phyloP scores from a whole-genome alignment of 192 early-diverging fungal genomes.

The Gryganskiella cystojenkinii region DNA sequence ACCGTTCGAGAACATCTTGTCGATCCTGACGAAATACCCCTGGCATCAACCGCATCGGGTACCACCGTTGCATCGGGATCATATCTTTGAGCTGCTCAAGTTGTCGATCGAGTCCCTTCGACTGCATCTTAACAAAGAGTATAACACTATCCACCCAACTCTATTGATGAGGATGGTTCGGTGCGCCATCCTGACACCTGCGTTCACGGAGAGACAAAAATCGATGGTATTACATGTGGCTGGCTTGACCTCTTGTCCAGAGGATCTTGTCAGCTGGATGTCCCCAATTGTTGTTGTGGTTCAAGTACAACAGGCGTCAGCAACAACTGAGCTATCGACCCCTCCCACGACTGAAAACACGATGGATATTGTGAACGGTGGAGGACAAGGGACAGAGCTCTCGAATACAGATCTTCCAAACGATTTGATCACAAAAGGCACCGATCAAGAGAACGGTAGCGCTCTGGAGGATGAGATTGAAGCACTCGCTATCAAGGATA shows the following conservation, averaged over 20 bases:
- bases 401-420: too few species aligned
- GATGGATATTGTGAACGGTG: not conserved
- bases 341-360: not conserved
- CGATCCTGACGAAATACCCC: constrained; percentile 75
- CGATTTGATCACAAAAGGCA: too few species aligned
- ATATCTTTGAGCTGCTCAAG: constrained; percentile 63
- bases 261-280: constrained; percentile 50
- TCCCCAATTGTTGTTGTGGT: constrained; percentile 15
- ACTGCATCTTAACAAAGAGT: constrained; percentile 66
- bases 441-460: too few species aligned
- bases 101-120: constrained; percentile 74
- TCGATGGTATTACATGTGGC: constrained; percentile 62
- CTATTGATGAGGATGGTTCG: constrained; percentile 67
- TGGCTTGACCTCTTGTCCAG: constrained; percentile 33
- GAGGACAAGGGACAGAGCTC: too few species aligned
- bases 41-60: constrained; percentile 75
- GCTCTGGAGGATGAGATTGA: too few species aligned
- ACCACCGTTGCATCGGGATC: constrained; percentile 74
- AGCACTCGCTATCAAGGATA: too few species aligned
- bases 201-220: constrained; percentile 84
- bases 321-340: not conserved
- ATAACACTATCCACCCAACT: constrained; percentile 66
- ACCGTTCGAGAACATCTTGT: constrained; percentile 84
- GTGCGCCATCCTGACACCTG: constrained; percentile 72
- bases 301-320: too few species aligned